Percentiles rank a stretch among this genome's conserved stretches.
These are phyloP conservation scores for Aspergillus transmontanensis DNA, from an alignment of 2,329 filamentous ascomycete genomes.

Conservation along the genomic window DNA sequence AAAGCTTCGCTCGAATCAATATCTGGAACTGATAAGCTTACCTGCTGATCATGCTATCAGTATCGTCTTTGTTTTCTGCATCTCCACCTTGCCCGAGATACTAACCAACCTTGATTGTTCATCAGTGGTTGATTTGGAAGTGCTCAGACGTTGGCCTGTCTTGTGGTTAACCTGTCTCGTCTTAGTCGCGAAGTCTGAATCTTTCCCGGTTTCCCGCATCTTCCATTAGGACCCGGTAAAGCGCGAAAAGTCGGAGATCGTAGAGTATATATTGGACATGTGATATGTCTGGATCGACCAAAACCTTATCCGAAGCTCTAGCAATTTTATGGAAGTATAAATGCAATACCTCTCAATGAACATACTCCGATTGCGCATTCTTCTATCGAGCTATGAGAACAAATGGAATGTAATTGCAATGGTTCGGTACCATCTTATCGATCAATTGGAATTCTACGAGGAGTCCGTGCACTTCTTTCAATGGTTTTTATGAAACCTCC, in stretches of 20 bases:
- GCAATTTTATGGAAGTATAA: background rate
- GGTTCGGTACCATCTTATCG: background rate
- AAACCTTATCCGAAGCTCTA: background rate
- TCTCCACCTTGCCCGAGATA: background rate
- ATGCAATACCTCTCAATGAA: background rate
- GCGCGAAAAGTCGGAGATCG: too few relatives aligned
- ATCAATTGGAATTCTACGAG: background rate
- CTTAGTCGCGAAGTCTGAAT: conserved; percentile 17
- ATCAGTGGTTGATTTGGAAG: background rate
- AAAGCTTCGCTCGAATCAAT: background rate
- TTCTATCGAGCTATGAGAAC: background rate
- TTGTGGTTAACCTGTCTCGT: conserved; percentile 24
- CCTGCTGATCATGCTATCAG: background rate
- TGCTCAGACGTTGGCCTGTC: conserved; percentile 6
- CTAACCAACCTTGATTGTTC: background rate
- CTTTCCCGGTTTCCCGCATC: conserved; percentile 10
- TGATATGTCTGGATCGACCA: background rate
- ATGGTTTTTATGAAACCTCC: background rate
- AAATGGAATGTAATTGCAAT: background rate
- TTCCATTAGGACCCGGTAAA: conserved; percentile 3
- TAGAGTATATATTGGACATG: background rate
- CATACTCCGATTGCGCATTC: background rate
- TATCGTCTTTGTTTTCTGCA: background rate
- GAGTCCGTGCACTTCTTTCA: background rate
- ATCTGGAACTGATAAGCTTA: background rate